phyloP scores from a whole-genome alignment of 2,329 filamentous ascomycete species.

The Samsoniella hepiali region DNA sequence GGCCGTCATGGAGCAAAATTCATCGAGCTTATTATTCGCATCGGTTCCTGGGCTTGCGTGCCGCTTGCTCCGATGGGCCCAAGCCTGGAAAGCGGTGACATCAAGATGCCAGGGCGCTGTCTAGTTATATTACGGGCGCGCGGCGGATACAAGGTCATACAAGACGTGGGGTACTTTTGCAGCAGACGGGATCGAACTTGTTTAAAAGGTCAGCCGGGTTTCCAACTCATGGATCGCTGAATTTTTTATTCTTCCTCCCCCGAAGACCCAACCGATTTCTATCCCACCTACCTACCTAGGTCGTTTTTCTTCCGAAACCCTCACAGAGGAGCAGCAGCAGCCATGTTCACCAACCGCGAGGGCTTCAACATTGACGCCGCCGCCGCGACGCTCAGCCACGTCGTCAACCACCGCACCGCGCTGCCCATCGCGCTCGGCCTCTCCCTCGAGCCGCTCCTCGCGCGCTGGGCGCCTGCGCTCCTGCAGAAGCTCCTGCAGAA shows the following conservation, averaged over 20 bases:
- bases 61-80: background rate
- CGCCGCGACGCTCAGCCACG: conserved; percentile 20
- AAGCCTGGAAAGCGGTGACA: background rate
- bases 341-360: conserved; percentile 24
- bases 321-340: background rate
- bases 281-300: too few species aligned
- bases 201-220: background rate
- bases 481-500: conserved; percentile 10
- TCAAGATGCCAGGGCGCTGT: background rate
- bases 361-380: conserved; percentile 28
- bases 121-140: background rate
- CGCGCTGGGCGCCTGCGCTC: conserved; percentile 9
- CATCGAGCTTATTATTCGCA: background rate
- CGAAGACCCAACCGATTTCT: background rate
- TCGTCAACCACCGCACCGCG: conserved; percentile 24
- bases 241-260: background rate
- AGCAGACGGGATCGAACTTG: background rate
- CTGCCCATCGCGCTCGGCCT: conserved; percentile 22
- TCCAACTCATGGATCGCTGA: background rate
- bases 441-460: conserved; percentile 14
- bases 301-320: background rate
- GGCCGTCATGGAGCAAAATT: background rate
- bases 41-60: background rate
- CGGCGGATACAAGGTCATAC: background rate
- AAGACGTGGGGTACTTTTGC: conserved; percentile 2